phyloP scores from a whole-genome alignment of 371 early-diverging fungal genomes.

The Apophysomyces ossiformis region DNA sequence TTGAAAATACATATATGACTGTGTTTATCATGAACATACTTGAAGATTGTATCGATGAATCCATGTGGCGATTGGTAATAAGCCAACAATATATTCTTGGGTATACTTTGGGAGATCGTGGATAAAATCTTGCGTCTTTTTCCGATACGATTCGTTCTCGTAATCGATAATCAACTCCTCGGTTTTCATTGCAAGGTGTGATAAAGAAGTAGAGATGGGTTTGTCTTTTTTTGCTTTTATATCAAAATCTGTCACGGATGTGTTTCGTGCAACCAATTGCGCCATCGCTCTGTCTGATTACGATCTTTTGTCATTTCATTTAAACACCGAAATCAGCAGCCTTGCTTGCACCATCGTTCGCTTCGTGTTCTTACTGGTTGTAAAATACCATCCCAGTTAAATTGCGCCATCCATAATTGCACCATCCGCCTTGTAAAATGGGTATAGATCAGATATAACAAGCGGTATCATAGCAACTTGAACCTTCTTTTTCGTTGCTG shows the following conservation, averaged over 20 bases:
- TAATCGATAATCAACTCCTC: slow-evolving; percentile 45
- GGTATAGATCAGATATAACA: not conserved
- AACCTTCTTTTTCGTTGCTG: too few species aligned
- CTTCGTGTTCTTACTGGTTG: not conserved
- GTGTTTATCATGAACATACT: slow-evolving; percentile 12
- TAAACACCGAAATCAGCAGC: slow-evolving; percentile 4
- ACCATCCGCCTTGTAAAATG: not conserved
- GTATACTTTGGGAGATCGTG: slow-evolving; percentile 33
- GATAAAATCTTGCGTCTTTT: slow-evolving; percentile 29
- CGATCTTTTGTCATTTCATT: slow-evolving; percentile 25
- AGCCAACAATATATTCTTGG: slow-evolving; percentile 33
- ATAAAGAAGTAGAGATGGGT: not conserved
- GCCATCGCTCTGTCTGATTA: slow-evolving; percentile 38
- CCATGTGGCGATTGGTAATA: slow-evolving; percentile 77
- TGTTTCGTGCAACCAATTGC: slow-evolving; percentile 27
- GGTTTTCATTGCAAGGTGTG: not conserved
- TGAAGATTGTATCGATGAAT: slow-evolving; percentile 70
- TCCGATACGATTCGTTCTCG: slow-evolving; percentile 25
- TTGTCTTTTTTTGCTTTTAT: slow-evolving; percentile 2
- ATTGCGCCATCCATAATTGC: not conserved
- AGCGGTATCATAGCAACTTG: too few species aligned
- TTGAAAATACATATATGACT: not conserved
- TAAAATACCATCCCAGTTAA: not conserved
- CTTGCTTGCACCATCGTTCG: not conserved
- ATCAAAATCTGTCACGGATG: slow-evolving; percentile 7